Base-by-base conservation (phyloP, 306 rosid species). In the Cicer pinnatifidum region DNA sequence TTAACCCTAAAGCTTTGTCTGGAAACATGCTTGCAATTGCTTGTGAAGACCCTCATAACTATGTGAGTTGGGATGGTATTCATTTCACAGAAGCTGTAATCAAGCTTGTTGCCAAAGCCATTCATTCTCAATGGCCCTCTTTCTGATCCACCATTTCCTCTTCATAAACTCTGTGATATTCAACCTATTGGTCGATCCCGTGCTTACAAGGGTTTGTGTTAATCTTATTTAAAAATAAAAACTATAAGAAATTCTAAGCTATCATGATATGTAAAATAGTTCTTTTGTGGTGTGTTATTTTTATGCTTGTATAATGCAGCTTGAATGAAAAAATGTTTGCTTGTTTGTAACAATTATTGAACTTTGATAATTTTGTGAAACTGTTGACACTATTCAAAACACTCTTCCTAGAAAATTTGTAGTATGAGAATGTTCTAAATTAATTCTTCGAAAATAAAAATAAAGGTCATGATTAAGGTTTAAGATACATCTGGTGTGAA, bases 1-100 rank as follows among this genome's bases (percentile, higher is more conserved):
- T 69, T 80, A 76, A 92, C 2, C 87, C 85, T 8, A 82, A 15
- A 59, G 54, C 81, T 20, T 47, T 74, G 11, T 92, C 97, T 74
- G 97, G 95, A 6, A 79, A 88, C 17, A 77, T 81, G 74, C 62
- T 80, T 40, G 93, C 97, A 80, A 82, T 69, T 59, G 91, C 91
- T n/a, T 86, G 97, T 46, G 68, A 75, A 53, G 97, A 92, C 47
- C 98, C 98, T 0, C 71, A 83, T 23, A 85, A 86, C 78, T 87
- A 88, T 56, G 92, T 90, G 50, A 87, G 97, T 71, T 92, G 95
- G 95, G 98, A 92, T 82, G 98, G 98, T 16, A 75, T 90, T 9
- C 98, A 92, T 81, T 81, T 91, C 60, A 88, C 95, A 33, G 97
- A 92, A 79, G 89, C 90, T 72, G 92, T 90, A 16, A 92, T 90